A percentile compares a stretch with the other conserved stretches of the same genome.
Evolutionary conservation across 139 green algal genomes (phyloP).

Genomic region (Asterochloris erici): DNA sequence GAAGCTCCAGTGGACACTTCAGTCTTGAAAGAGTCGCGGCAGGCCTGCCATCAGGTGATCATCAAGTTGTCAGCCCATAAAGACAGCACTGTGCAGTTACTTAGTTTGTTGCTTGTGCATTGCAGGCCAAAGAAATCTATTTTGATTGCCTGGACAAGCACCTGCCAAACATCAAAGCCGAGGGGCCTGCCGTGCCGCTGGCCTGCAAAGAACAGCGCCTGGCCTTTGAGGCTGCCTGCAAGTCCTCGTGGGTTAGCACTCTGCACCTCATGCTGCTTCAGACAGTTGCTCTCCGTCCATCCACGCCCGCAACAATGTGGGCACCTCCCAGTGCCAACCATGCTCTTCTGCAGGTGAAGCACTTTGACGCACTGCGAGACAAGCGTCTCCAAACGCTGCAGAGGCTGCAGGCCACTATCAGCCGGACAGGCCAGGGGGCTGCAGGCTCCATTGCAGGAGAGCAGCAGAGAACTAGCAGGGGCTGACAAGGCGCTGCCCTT

Average conservation of each 20-base stretch:
- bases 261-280: neutral
- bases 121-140: too few relatives aligned
- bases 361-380: constrained; percentile 71
- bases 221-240: constrained; percentile 55
- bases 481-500: constrained; percentile 25
- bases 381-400: constrained; percentile 38
- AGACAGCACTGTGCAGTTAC: too few relatives aligned
- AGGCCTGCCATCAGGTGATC: too few relatives aligned
- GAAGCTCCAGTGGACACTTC: too few relatives aligned
- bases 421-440: constrained; percentile 20
- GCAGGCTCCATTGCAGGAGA: constrained; percentile 27
- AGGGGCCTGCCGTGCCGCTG: constrained; percentile 26
- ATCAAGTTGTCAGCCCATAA: too few relatives aligned
- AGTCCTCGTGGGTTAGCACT: constrained; percentile 57
- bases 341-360: constrained; percentile 43
- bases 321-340: too few relatives aligned
- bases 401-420: constrained; percentile 47
- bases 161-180: too few relatives aligned
- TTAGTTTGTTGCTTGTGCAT: too few relatives aligned
- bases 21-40: too few relatives aligned
- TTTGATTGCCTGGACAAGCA: too few relatives aligned
- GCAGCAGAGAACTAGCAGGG: constrained; percentile 18
- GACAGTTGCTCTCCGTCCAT: neutral
- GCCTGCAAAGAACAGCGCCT: constrained; percentile 47
- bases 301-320: neutral